These are phyloP conservation scores for Sambucus nigra DNA, from an alignment of 129 eudicot species.

Conservation along the genomic window DNA sequence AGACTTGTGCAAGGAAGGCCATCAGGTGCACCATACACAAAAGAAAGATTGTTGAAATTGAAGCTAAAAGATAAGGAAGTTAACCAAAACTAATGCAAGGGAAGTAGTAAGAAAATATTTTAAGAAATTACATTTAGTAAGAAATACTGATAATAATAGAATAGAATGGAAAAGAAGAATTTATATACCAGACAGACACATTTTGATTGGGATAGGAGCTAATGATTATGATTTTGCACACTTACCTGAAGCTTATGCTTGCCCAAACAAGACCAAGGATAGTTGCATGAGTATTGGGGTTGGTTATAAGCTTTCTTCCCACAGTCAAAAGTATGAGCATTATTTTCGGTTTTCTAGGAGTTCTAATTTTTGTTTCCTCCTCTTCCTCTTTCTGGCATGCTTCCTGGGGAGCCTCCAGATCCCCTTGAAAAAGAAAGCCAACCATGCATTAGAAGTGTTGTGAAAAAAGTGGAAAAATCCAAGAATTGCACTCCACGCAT, in stretches of 20 bases:
- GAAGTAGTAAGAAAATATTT: too few species aligned
- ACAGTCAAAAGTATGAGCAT: slow-evolving; percentile 30
- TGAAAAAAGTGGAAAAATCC: slow-evolving; percentile 3
- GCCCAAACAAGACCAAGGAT: slow-evolving; percentile 69
- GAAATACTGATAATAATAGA: too few species aligned
- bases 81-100: too few species aligned
- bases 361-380: slow-evolving; percentile 17
- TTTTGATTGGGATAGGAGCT: too few species aligned
- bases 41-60: too few species aligned
- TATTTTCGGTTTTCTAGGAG: slow-evolving; percentile 21
- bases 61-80: too few species aligned
- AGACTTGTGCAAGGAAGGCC: too few species aligned
- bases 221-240: background rate
- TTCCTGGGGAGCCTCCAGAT: slow-evolving; percentile 31
- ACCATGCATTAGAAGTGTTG: slow-evolving; percentile 2
- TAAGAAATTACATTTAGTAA: too few species aligned
- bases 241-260: slow-evolving; percentile 63
- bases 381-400: slow-evolving; percentile 21
- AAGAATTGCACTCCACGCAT: slow-evolving; percentile 4
- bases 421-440: slow-evolving; percentile 17
- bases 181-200: too few species aligned
- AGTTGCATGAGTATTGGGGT: slow-evolving; percentile 73
- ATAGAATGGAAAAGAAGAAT: too few species aligned
- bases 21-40: too few species aligned
- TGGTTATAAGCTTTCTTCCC: slow-evolving; percentile 60